Evolutionary conservation across 345 rosid genomes (phyloP).

Genomic region (Populus davidiana): DNA sequence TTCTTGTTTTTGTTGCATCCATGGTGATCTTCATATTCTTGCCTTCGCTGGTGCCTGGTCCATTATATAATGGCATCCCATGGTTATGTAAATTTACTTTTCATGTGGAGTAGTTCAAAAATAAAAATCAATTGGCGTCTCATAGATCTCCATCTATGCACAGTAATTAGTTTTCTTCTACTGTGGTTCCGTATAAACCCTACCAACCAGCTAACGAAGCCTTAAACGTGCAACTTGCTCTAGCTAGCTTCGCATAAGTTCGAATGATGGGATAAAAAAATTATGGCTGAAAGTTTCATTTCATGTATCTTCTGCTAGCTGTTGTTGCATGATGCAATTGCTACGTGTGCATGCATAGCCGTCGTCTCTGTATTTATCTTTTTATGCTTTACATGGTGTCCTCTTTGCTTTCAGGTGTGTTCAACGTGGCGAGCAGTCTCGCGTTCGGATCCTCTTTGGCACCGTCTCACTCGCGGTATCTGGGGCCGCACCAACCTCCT

Average conservation of each 20-base stretch:
- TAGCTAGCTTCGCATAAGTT: not conserved
- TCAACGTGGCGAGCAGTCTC: constrained; percentile 89
- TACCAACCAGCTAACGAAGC: too few species aligned
- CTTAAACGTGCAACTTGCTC: not conserved
- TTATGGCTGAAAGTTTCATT: not conserved
- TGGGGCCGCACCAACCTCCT: constrained; percentile 53
- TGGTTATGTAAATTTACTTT: too few species aligned
- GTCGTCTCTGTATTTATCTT: not conserved
- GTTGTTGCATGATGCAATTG: not conserved
- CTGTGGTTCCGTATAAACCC: too few species aligned
- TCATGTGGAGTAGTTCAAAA: too few species aligned
- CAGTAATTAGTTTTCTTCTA: too few species aligned
- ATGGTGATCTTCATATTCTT: too few species aligned
- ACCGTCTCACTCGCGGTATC: constrained; percentile 43
- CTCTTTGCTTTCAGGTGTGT: constrained; percentile 51
- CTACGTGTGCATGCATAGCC: constrained; percentile 1
- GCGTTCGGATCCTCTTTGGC: constrained; percentile 77
- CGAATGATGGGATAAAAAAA: not conserved
- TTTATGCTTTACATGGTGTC: not conserved
- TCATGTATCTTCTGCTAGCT: too few species aligned
- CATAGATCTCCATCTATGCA: too few species aligned
- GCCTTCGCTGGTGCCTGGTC: too few species aligned
- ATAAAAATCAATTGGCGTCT: too few species aligned
- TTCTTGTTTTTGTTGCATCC: too few species aligned
- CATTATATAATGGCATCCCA: too few species aligned